Base-by-base conservation (phyloP, 345 rosid genomes). In the Ricinus communis region DNA sequence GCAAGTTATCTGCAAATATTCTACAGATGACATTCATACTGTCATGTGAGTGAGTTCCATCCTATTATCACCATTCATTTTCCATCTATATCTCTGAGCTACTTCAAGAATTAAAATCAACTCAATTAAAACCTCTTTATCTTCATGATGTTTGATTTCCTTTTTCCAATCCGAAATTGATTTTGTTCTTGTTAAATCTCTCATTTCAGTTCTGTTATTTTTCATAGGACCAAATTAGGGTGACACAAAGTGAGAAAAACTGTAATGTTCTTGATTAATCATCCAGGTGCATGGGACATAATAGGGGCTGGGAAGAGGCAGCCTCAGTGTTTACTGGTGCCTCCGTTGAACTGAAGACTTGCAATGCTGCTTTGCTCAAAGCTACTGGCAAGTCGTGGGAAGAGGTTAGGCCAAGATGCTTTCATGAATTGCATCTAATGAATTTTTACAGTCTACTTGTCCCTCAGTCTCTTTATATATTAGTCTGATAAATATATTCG, bases 241-340 rank as follows among this genome's bases (percentile, higher is more conserved):
- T 52, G n/a, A 30, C 10, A 50, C 13, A 51, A 31, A 66, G 60
- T 55, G 12, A 24, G 22, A 54, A 25, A 27, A 8, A 40, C 16
- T 28, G 8, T 22, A 60, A 31, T n/a, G 47, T 56, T 33, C 55
- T 60, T 43, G 30, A 14, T 46, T 43, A 40, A 6, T 28, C 19
- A 27, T 47, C 13, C 81, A 94, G 97, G 98, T 94, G 99, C 76
- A 91, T 91, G 99, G 97, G 97, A 62, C 99, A 94, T 77, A 94
- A 94, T 76, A 88, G 87, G 62, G 97, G 99, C 25, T 94, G 99
- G 99, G 99, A 94, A 82, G 99, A 94, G 80, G 99, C 97, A 11
- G 97, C 99, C 30, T 94, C 97, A 22, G 74, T 88, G 87, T 81
- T 94, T 65, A 72, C 87, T 25, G 99, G 97, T 65, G 86, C 85